phyloP scores from a whole-genome alignment of 768 basidiomycete genomes.

The Phylloporus arenicola region DNA sequence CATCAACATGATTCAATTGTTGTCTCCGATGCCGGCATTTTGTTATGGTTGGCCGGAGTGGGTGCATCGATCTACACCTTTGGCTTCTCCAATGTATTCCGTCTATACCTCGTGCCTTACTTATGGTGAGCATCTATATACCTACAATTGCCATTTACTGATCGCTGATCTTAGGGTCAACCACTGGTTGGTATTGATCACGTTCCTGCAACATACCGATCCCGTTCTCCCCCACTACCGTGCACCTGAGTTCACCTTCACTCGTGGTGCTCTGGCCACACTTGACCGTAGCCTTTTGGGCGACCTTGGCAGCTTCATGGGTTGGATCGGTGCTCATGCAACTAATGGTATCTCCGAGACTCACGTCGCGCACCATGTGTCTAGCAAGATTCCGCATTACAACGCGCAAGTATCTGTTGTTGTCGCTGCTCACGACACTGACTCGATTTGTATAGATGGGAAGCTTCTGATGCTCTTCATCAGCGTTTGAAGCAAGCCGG shows the following conservation, averaged over 20 bases:
- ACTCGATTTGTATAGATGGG: slow-evolving; percentile 54
- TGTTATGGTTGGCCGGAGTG: slow-evolving; percentile 63
- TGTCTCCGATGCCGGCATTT: slow-evolving; percentile 76
- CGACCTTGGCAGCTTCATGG: slow-evolving; percentile 73
- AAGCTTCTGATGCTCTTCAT: slow-evolving; percentile 82
- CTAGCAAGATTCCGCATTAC: slow-evolving; percentile 96
- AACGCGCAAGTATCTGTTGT: slow-evolving; percentile 47
- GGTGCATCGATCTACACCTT: slow-evolving; percentile 49
- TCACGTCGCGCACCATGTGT: slow-evolving; percentile 87
- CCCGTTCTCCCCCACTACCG: slow-evolving; percentile 93
- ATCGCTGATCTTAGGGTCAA: slow-evolving; percentile 50
- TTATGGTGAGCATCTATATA: slow-evolving; percentile 48
- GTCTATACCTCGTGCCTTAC: slow-evolving; percentile 83
- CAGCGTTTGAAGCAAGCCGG: slow-evolving; percentile 57
- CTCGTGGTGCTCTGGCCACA: slow-evolving; percentile 88
- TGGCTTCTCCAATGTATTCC: slow-evolving; percentile 69
- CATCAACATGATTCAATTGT: slow-evolving; percentile 74
- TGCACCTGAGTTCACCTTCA: slow-evolving; percentile 83
- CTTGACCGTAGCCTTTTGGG: slow-evolving; percentile 80
- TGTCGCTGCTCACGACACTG: neutral
- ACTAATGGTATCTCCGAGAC: slow-evolving; percentile 95
- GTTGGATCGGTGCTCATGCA: slow-evolving; percentile 76
- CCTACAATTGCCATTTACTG: neutral
- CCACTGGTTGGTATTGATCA: slow-evolving; percentile 95
- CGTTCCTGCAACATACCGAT: slow-evolving; percentile 98